Base-by-base conservation (phyloP, 768 basidiomycete species). In the Lactarius akahatsu region DNA sequence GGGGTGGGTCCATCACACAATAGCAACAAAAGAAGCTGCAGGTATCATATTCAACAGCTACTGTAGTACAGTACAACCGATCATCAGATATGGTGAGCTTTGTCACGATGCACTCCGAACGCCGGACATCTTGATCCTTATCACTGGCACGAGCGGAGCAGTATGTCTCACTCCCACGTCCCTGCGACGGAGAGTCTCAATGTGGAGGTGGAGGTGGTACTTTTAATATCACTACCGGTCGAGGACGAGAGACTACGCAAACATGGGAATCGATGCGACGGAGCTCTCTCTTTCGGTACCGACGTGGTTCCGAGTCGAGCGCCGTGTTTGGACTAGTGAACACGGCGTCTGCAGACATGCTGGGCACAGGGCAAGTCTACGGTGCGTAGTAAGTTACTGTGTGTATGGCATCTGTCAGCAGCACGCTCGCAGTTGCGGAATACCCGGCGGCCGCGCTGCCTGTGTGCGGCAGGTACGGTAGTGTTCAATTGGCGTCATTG, bases 281-380 rank as follows among this genome's bases (percentile, higher is more conserved):
- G 20, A 82, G 77, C 71, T 83, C 80, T 26, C 74, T 75, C 71
- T 82, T 82, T 4, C 82, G 83, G 65, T 79, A 77, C 70, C 77
- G 78, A 15, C 82, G 77, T 4, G 82, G 81, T n/a, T 72, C 56
- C 50, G 26, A 2, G 47, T 50, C 11, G 11, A 71, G 76, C 4
- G 81, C 81, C 8, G 83, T 84, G 59, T 82, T 81, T 2, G 84
- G 82, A 69, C 83, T 85, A n/a, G 80, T 64, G 5, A 84, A 74
- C 3, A 83, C 81, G 40, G 82, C 80, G 74, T 80, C 81, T 83
- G 70, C 26, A 57, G 43, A 62, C 34, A 58, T 57, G 56, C 64
- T 38, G 56, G 26, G 41, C 45, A 40, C 36, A 62, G 59, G 52
- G 56, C n/a, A 38, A 23, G 43, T 32, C 34, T 43, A 30, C 47